Evolutionary conservation across 345 rosid genomes (phyloP), one percentile per base, ranked within the genome.

Genomic region (Syzygium oleosum): DNA sequence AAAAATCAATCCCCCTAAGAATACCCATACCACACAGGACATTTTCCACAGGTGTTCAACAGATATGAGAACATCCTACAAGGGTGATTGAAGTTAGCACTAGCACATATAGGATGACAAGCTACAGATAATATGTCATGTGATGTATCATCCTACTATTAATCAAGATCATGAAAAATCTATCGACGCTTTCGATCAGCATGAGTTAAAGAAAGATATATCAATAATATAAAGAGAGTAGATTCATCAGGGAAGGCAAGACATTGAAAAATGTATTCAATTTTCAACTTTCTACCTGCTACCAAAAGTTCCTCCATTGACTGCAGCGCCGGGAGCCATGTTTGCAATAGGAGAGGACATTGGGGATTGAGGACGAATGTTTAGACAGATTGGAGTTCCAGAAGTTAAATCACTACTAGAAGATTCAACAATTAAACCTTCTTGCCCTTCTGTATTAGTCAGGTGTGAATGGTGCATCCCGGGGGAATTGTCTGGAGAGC

Each of bases 401-500:
- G 91, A 85, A 88, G 86, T 78, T 43, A 91, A 87, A 87, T 90
- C 91, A 85, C 29, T 85, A 85, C 89, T 91, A 27, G 88, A 84
- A 38, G 86, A 90, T 73, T 65, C 92, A 87, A 89, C 85, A 87
- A 73, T 89, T 54, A 88, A 41, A 88, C 61, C 77, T 85, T 86
- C 91, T 85, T 83, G 86, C 56, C 87, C 90, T 83, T 65, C 92
- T 54, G 87, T 86, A 34, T 88, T 80, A 77, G 87, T 85, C 27
- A 51, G 87, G 84, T 52, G 84, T 31, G 86, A 49, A 58, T 88
- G 91, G 61, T 27, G 89, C 77, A 46, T 23, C 54, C 53, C 31
- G 84, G 88, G 41, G 65, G 83, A 85, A 89, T 87, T 90, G 65
- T 77, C 61, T 89, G 92, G 88, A 54, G 94, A 89, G 65, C 90